Conservation (phyloP, 257 asterid species). For the Solanum corneliomulleri region DNA sequence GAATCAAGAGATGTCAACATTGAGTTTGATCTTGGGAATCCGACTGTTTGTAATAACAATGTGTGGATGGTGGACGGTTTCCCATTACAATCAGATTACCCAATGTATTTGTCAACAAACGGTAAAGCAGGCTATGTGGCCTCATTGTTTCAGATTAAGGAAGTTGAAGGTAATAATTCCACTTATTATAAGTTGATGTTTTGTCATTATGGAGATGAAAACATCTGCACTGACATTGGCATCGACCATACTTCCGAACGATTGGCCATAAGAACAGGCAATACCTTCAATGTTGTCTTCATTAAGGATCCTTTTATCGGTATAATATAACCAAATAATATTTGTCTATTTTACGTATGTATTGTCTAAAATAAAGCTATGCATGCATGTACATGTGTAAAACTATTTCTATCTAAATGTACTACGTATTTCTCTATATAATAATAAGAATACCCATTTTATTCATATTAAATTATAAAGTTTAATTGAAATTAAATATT, state of each 20-base stretch:
- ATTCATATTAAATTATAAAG: too few relatives aligned
- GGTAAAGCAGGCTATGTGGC: not conserved
- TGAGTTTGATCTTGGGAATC: not conserved
- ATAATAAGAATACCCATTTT: too few relatives aligned
- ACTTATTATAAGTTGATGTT: not conserved
- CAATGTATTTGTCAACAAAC: not conserved
- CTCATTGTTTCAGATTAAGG: not conserved
- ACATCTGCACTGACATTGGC: not conserved
- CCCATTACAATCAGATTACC: not conserved
- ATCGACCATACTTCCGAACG: not conserved
- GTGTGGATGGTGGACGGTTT: not conserved
- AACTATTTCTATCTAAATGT: too few relatives aligned
- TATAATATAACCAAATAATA: too few relatives aligned
- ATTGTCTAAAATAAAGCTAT: too few relatives aligned
- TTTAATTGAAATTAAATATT: too few relatives aligned
- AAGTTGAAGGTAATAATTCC: too few relatives aligned
- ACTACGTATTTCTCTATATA: too few relatives aligned
- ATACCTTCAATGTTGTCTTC: not conserved
- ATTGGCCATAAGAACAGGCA: not conserved
- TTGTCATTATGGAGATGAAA: not conserved
- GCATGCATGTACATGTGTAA: too few relatives aligned
- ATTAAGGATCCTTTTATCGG: not conserved
- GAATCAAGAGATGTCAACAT: not conserved
- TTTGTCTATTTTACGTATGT: too few relatives aligned
- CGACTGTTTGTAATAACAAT: not conserved